Base-by-base conservation (phyloP, 352 stramenopile genomes). In the Globisporangium splendens region DNA sequence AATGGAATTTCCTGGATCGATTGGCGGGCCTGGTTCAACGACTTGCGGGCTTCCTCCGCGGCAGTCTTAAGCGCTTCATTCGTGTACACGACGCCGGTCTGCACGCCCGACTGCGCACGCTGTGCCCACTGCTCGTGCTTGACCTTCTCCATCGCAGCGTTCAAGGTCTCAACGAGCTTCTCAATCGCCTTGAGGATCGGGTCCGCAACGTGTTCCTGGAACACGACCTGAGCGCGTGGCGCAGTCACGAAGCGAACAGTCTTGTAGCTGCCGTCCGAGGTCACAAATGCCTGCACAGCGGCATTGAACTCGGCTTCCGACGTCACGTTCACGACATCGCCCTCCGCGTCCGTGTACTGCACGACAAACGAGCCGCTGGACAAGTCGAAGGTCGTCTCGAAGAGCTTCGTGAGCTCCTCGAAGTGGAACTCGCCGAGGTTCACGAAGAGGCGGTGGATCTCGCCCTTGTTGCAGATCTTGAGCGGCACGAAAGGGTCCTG, bases 1-100 rank as follows among this genome's bases (percentile, higher is more conserved):
- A 95, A 91, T 10, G 84, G 83, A 38, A 93, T 91, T 38, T 95
- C 85, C 62, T 93, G 79, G 39, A 95, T 70, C 52, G 69, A 72
- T 55, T 84, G 68, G 42, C 64, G 76, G 18, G 78, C 78, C 3
- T 66, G 65, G 28, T 69, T 60, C 1, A 91, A 56, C 59, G 76
- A 85, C 28, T 86, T 72, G 56, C 77, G 70, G 11, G 78, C 75
- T 43, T 86, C 80, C 31, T 83, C 64, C 11, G 76, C 78, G 18
- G 72, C 83, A 11, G 52, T 69, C 65, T 85, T 80, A 5, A 92
- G 61, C 58, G 72, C 79, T 47, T 85, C 80, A 47, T 85, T 81
- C n/a, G 83, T 89, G 52, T 81, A 66, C 46, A 68, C 74, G 6
- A 88, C 61, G 7, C 74, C 76, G 6, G 50, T 74, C 70, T 88